A percentile compares a stretch with the other conserved stretches of the same genome.
Conservation (phyloP, 2,329 filamentous ascomycete species). For the Chaetomiaceae sp. region DNA sequence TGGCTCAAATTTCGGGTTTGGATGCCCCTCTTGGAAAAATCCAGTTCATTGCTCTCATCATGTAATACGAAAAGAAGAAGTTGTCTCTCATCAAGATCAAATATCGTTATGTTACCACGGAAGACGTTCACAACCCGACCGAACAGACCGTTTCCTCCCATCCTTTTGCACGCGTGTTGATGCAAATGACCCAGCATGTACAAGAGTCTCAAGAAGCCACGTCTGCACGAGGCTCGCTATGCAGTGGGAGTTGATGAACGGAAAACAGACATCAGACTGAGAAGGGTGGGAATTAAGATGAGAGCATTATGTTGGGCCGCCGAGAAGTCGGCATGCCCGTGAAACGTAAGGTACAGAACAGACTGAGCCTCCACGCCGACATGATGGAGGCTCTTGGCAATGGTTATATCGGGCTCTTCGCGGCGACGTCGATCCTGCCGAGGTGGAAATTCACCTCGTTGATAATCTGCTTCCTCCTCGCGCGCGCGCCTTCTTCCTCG, state of each 20-base stretch:
- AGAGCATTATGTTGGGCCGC: background rate
- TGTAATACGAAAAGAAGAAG: too few species aligned
- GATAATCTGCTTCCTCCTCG: slow-evolving; percentile 67
- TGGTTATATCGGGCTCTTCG: slow-evolving; percentile 10
- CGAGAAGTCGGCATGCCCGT: background rate
- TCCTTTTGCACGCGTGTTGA: background rate
- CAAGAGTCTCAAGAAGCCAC: background rate
- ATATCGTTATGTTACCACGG: too few species aligned
- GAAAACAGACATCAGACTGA: background rate
- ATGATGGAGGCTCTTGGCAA: background rate
- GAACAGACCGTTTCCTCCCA: too few species aligned
- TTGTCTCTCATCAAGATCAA: too few species aligned
- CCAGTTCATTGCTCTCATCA: too few species aligned
- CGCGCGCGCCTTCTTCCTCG: slow-evolving; percentile 60
- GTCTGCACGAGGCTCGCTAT: background rate
- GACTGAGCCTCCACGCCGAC: background rate
- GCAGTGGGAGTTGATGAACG: background rate
- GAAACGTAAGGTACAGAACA: background rate
- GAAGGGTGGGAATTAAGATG: background rate
- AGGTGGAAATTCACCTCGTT: slow-evolving; percentile 64
- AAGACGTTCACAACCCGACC: too few species aligned
- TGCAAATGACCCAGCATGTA: background rate
- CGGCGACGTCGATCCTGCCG: slow-evolving; percentile 54
- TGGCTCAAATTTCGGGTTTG: too few species aligned
- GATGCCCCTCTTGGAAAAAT: too few species aligned